Conservation (phyloP, 2,329 filamentous ascomycete species). For the Beauveria medogensis region DNA sequence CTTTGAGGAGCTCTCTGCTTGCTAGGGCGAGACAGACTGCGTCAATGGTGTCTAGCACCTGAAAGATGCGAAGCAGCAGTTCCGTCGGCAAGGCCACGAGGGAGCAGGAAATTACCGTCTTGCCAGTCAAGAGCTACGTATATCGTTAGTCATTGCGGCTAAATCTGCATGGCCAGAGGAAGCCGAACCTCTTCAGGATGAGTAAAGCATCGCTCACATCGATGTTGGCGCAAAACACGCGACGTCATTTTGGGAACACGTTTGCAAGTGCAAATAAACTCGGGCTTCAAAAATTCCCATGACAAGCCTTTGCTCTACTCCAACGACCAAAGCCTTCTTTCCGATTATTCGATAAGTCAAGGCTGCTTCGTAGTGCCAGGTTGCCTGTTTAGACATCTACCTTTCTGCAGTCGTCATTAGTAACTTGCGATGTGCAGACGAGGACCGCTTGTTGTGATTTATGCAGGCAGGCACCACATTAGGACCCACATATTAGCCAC, state of each 20-base stretch:
- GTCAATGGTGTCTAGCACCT: not conserved
- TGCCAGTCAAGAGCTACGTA: not conserved
- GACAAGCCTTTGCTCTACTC: not conserved
- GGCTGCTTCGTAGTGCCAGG: not conserved
- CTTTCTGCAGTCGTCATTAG: too few relatives aligned
- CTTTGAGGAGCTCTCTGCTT: not conserved
- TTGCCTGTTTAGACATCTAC: not conserved
- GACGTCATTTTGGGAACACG: not conserved
- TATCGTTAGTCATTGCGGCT: not conserved
- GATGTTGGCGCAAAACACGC: not conserved
- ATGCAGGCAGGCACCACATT: too few relatives aligned
- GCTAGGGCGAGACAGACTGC: not conserved
- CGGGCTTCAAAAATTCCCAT: not conserved
- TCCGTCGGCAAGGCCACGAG: not conserved
- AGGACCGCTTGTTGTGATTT: too few relatives aligned
- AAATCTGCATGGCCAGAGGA: not conserved
- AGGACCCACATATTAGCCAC: too few relatives aligned
- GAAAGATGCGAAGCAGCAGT: not conserved
- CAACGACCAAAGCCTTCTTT: not conserved
- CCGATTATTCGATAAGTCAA: not conserved
- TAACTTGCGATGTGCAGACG: too few relatives aligned
- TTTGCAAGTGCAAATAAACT: not conserved
- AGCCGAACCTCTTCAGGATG: not conserved
- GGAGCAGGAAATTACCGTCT: not conserved
- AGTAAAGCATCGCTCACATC: not conserved